Conservation (phyloP, 345 rosid genomes). For the Dovyalis caffra region DNA sequence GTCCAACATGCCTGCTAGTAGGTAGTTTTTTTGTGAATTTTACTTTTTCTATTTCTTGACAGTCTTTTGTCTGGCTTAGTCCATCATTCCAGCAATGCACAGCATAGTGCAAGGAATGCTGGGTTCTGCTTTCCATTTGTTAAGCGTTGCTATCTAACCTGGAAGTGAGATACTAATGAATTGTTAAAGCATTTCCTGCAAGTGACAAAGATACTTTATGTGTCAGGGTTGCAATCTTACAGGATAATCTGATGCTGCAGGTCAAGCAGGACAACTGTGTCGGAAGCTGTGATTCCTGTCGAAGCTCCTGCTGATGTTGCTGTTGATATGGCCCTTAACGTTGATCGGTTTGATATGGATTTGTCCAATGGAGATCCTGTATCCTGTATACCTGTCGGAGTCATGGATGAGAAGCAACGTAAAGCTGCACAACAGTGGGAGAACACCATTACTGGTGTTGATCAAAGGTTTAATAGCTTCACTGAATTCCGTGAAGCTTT, state of each 20-base stretch:
- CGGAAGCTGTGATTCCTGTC: slow-evolving; percentile 53
- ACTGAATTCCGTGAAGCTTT: slow-evolving; percentile 84
- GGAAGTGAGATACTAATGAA: too few species aligned
- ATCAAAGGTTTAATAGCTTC: slow-evolving; percentile 80
- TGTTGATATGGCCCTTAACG: slow-evolving; percentile 11
- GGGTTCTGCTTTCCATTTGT: too few species aligned
- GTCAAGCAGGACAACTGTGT: slow-evolving; percentile 70
- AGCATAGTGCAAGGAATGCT: too few species aligned
- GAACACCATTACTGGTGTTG: slow-evolving; percentile 81
- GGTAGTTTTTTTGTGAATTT: slow-evolving; percentile 38
- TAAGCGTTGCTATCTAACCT: too few species aligned
- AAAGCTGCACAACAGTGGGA: slow-evolving; percentile 84
- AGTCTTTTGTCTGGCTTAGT: too few species aligned
- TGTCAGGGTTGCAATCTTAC: slow-evolving; percentile 8
- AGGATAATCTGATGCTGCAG: slow-evolving; percentile 31
- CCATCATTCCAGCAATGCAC: too few species aligned
- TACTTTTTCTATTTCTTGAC: too few species aligned
- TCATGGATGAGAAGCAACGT: slow-evolving; percentile 44
- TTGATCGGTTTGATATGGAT: slow-evolving; percentile 25
- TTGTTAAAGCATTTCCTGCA: too few species aligned
- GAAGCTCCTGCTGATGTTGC: slow-evolving; percentile 40
- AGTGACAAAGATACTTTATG: too few species aligned
- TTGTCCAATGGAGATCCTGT: slow-evolving; percentile 44
- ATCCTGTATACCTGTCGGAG: slow-evolving; percentile 34
- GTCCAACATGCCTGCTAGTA: slow-evolving; percentile 67